Evolutionary conservation across 2,329 filamentous ascomycete genomes (phyloP).

Genomic region (Colletotrichum liaoningense): DNA sequence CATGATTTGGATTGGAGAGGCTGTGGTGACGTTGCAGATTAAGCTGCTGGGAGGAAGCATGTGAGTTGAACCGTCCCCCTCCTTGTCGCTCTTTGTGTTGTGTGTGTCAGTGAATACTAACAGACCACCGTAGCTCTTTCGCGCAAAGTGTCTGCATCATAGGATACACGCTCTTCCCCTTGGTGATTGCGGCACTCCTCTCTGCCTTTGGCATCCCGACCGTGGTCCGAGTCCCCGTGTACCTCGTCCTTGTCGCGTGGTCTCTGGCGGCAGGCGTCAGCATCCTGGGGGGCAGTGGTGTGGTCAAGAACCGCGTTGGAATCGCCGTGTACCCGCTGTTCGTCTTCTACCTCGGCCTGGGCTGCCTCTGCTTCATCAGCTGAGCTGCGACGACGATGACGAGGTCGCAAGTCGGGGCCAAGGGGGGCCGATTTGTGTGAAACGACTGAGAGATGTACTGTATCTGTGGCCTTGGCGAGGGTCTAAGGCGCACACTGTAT

Average conservation of each 20-base stretch:
- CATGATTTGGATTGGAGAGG: constrained; percentile 96
- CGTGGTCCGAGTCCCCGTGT: constrained; percentile 89
- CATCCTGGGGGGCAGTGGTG: constrained; percentile 93
- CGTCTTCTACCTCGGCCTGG: constrained; percentile 93
- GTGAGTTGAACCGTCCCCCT: constrained; percentile 65
- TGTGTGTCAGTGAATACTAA: constrained; percentile 14
- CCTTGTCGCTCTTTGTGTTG: not conserved
- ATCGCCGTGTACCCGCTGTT: constrained; percentile 95
- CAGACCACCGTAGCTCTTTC: constrained; percentile 76
- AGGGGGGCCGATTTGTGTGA: not conserved
- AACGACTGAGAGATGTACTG: not conserved
- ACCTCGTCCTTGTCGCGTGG: constrained; percentile 89
- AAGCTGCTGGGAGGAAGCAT: constrained; percentile 96
- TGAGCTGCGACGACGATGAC: constrained; percentile 52
- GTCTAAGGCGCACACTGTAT: constrained; percentile 16
- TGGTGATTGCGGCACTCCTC: constrained; percentile 91
- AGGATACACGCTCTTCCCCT: constrained; percentile 96
- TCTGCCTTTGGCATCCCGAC: constrained; percentile 84
- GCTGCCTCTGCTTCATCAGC: constrained; percentile 97
- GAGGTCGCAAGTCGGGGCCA: not conserved
- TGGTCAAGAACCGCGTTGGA: constrained; percentile 92
- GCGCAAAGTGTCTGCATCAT: constrained; percentile 98
- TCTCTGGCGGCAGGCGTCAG: constrained; percentile 95
- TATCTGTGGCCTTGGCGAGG: not conserved
- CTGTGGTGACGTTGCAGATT: constrained; percentile 97